These are phyloP conservation scores for Backusella tarrabulga DNA, from an alignment of 192 early-diverging fungal species.

Conservation along the genomic window DNA sequence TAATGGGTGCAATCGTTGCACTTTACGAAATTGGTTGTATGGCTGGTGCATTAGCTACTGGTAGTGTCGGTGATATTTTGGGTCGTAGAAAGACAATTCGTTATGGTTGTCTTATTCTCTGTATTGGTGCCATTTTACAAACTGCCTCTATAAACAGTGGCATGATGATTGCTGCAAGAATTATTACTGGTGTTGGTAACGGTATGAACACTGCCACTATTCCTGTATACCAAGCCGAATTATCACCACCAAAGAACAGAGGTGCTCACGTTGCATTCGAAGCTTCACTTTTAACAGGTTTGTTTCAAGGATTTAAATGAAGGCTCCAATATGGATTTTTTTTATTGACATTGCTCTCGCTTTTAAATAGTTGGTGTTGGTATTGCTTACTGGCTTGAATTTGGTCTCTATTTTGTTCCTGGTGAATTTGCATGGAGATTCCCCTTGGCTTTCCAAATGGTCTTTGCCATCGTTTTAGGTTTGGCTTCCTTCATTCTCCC, in stretches of 20 bases:
- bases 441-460: slow-evolving; percentile 36
- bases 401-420: slow-evolving; percentile 33
- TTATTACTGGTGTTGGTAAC: slow-evolving; percentile 41
- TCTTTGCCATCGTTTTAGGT: slow-evolving; percentile 33
- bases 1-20: slow-evolving; percentile 35
- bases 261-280: slow-evolving; percentile 36
- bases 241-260: slow-evolving; percentile 33
- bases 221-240: slow-evolving; percentile 34
- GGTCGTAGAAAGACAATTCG: slow-evolving; percentile 34
- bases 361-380: slow-evolving; percentile 25
- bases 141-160: slow-evolving; percentile 21
- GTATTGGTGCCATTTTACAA: slow-evolving; percentile 31
- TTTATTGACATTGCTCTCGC: not conserved
- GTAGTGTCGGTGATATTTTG: slow-evolving; percentile 24
- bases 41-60: slow-evolving; percentile 31
- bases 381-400: slow-evolving; percentile 40
- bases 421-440: slow-evolving; percentile 37
- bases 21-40: slow-evolving; percentile 42
- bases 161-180: slow-evolving; percentile 40
- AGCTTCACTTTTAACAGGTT: slow-evolving; percentile 25
- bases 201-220: slow-evolving; percentile 38
- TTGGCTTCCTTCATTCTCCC: slow-evolving; percentile 29
- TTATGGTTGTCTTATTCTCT: slow-evolving; percentile 32
- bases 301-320: not conserved
- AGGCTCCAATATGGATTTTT: not conserved